These are phyloP conservation scores for Mytilinidion resinicola DNA, from an alignment of 495 filamentous ascomycete genomes.

Conservation along the genomic window DNA sequence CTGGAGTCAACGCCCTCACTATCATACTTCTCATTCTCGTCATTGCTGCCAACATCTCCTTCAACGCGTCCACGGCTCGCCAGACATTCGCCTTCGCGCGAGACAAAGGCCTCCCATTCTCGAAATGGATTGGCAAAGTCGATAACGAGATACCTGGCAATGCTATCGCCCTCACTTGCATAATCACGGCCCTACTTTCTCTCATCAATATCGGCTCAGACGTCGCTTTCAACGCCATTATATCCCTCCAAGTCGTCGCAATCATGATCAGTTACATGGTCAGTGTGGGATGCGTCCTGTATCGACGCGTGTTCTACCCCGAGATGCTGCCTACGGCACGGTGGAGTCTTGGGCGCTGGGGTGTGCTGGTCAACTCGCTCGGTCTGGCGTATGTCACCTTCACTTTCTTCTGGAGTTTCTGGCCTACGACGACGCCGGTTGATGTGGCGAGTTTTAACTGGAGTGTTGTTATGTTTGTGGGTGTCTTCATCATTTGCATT, in stretches of 20 bases:
- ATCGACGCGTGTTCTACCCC: conserved; percentile 1
- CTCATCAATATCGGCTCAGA: conserved; percentile 56
- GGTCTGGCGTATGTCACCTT: neutral
- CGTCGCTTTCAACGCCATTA: conserved; percentile 51
- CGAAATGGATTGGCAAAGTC: conserved; percentile 45
- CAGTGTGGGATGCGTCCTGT: conserved; percentile 4
- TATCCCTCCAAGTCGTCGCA: conserved; percentile 36
- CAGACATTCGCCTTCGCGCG: conserved; percentile 57
- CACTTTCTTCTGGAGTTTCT: neutral
- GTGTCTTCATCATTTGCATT: neutral
- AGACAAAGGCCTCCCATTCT: conserved; percentile 52
- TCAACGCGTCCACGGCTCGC: conserved; percentile 51
- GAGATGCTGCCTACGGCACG: neutral
- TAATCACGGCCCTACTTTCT: conserved; percentile 48
- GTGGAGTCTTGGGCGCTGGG: neutral
- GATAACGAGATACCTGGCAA: conserved; percentile 47
- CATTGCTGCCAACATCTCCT: conserved; percentile 46
- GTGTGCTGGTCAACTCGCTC: neutral
- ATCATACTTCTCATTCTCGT: conserved; percentile 46
- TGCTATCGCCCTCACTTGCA: conserved; percentile 44
- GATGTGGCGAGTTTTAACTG: neutral
- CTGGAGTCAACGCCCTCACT: conserved; percentile 46
- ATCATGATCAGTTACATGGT: conserved; percentile 26
- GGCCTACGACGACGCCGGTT: neutral
- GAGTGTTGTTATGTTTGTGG: neutral